A percentile compares a stretch with the other conserved stretches of the same genome.
phyloP scores from a whole-genome alignment of 2,329 filamentous ascomycete genomes.

The Xylaria sp. region DNA sequence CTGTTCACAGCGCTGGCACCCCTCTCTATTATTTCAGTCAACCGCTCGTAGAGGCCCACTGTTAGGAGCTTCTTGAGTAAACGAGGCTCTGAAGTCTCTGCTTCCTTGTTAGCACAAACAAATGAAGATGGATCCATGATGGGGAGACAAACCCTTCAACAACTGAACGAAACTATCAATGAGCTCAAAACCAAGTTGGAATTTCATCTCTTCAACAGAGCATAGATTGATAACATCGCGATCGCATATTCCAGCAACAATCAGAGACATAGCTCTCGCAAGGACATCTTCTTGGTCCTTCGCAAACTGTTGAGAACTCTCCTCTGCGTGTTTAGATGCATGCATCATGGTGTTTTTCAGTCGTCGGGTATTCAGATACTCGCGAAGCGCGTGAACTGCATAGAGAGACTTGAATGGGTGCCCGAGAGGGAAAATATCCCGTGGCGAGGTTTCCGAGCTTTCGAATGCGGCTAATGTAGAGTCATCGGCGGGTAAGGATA shows the following conservation, averaged over 20 bases:
- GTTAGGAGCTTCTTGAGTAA: conserved; percentile 23
- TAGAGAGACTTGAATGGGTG: conserved; percentile 72
- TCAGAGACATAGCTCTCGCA: conserved; percentile 45
- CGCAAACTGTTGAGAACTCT: conserved; percentile 22
- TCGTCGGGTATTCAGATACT: conserved; percentile 49
- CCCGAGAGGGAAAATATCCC: conserved; percentile 60
- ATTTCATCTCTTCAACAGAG: conserved; percentile 40
- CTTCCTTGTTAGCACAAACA: conserved; percentile 18
- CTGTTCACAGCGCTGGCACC: conserved; percentile 23
- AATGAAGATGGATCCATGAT: background rate
- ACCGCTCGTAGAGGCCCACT: conserved; percentile 21
- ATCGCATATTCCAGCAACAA: conserved; percentile 58
- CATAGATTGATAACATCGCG: conserved; percentile 45
- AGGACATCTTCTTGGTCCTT: conserved; percentile 33
- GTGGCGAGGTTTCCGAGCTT: conserved; percentile 46
- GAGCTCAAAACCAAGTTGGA: conserved; percentile 48
- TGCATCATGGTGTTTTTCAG: conserved; percentile 28
- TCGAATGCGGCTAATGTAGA: conserved; percentile 56
- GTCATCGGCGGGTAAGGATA: conserved; percentile 63
- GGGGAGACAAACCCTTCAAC: conserved; percentile 43
- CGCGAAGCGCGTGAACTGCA: conserved; percentile 60
- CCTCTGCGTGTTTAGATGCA: conserved; percentile 22
- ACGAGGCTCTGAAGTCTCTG: conserved; percentile 26
- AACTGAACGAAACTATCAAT: conserved; percentile 52
- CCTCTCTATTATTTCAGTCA: conserved; percentile 23